Evolutionary conservation across 345 rosid species (phyloP), one percentile per base, ranked within the genome.

Genomic region (Erucastrum elatum): DNA sequence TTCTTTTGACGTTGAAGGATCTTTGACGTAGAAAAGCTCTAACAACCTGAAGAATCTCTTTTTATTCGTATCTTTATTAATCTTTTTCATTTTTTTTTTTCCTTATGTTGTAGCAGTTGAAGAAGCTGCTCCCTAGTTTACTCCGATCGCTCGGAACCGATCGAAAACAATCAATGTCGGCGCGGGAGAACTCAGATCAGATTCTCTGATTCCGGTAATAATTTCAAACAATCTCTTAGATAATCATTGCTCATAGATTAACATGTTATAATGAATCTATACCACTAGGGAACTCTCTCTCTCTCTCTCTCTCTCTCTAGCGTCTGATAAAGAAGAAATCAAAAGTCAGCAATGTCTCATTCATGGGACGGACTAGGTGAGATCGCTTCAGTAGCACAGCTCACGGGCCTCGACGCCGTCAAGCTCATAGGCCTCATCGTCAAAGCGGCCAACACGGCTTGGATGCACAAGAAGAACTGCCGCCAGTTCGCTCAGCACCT

Each of bases 391-490:
- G 77, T 93, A 56, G 98, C 89, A n/a, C 99, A 95, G 68, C 91
- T 95, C 4, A 75, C 90, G 2, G 99, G 99, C 9, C 58, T 90
- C 2, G 99, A 95, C 75, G 99, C 99, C 0, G 89, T 90, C 44
- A 85, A 88, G 80, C 77, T 95, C 33, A 91, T 93, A 6, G 98
- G 91, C 3, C 76, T 95, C 84, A 93, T 95, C 26, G 98, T 80
- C 21, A 89, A 86, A 82, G 97, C 99, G 7, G 94, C 99, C 0
- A 86, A 27, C 64, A 93, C 98, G 1, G 99, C 99, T 0, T 82
- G 97, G 70, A 90, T 93, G 98, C 98, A 95, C 77, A 95, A 93
- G 87, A 93, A 90, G 86, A 95, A 95, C 53, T 95, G 98, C 88
- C 87, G 87, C 64, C 98, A 90, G 68, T 95, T 95, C 61, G 99